Percentiles rank a stretch among this genome's conserved stretches.
Evolutionary conservation across 148 eudicot species (phyloP).

Genomic region (Linanthus parryae): DNA sequence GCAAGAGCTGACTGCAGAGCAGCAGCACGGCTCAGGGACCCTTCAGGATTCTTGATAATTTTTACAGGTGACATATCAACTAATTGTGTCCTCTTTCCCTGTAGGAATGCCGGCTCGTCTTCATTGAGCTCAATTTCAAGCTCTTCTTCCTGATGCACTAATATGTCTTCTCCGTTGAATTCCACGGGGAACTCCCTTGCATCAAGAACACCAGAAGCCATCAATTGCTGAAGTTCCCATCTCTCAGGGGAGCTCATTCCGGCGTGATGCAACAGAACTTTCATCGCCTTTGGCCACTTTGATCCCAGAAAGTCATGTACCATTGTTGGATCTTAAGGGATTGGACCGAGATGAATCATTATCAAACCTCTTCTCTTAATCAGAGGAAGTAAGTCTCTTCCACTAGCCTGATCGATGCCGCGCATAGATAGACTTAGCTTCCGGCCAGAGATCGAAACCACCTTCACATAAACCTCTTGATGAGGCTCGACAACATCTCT

Average conservation of each 20-base stretch:
- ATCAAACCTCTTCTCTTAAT: slow-evolving; percentile 38
- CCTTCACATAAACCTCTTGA: slow-evolving; percentile 77
- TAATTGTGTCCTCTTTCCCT: slow-evolving; percentile 61
- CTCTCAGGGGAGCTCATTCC: slow-evolving; percentile 83
- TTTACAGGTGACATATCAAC: slow-evolving; percentile 84
- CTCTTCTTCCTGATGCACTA: slow-evolving; percentile 72
- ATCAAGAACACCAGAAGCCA: slow-evolving; percentile 77
- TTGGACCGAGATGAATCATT: slow-evolving; percentile 41
- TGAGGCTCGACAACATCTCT: slow-evolving; percentile 74
- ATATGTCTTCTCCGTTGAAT: slow-evolving; percentile 67
- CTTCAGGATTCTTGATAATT: slow-evolving; percentile 82
- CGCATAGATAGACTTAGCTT: slow-evolving; percentile 76
- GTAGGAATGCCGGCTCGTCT: slow-evolving; percentile 73
- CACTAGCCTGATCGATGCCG: slow-evolving; percentile 79
- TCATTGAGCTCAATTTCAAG: slow-evolving; percentile 86
- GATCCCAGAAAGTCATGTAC: slow-evolving; percentile 69
- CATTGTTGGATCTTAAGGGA: slow-evolving; percentile 28
- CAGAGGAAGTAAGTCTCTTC: slow-evolving; percentile 62
- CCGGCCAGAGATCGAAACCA: slow-evolving; percentile 58
- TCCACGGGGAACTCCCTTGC: slow-evolving; percentile 54
- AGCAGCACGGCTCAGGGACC: slow-evolving; percentile 85
- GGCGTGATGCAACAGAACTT: slow-evolving; percentile 43
- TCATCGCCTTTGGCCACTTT: slow-evolving; percentile 47
- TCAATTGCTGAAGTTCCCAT: slow-evolving; percentile 81
- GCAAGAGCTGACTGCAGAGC: slow-evolving; percentile 75